Base-by-base conservation (phyloP, 1,284 basidiomycete genomes). In the Ustilago bromivora region DNA sequence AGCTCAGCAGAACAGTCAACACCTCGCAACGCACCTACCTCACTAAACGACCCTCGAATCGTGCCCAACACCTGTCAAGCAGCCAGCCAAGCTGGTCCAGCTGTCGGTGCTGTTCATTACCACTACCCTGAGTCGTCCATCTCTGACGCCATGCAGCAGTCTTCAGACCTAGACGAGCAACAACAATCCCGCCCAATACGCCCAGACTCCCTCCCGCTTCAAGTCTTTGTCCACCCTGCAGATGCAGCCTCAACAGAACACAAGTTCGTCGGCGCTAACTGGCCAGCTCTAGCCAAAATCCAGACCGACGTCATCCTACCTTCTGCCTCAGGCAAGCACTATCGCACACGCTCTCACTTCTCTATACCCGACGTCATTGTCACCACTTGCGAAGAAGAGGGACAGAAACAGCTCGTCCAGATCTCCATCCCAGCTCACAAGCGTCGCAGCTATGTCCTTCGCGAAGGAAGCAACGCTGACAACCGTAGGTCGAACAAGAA, bases 321-420 rank as follows among this genome's bases (percentile, higher is more conserved):
- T 19, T 12, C 49, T 31, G 49, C 12, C 5, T 23, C 49, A 9
- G 31, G 47, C 1, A 65, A 74, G 28, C 75, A 82, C 47, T 60
- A 61, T 9, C 71, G 80, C 5, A 67, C 69, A 10, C 71, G 81
- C 31, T 81, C 79, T 1, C 81, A 82, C 52, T 82, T 82, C 36
- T 76, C 71, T 40, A 82, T 82, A 17, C 81, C 81, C 4, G 81
- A 82, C 40, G 79, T 82, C n/a, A 65, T 79, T 36, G 66, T 82
- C 58, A 82, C 81, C 35, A 62, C 78, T 0, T 71, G 71, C 63
- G 80, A 80, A 28, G 80, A 81, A 31, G 79, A 81, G 11, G 81
- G 79, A 4, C 19, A 82, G n/a, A 52, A 76, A 41, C 53, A 71
- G 17, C 32, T 76, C 35, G 71, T 81, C 41, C 71, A 82, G 55